A percentile compares a stretch with the other conserved stretches of the same genome.
Evolutionary conservation across 139 green algal species (phyloP).

Genomic region (Edaphochlamys debaryana): DNA sequence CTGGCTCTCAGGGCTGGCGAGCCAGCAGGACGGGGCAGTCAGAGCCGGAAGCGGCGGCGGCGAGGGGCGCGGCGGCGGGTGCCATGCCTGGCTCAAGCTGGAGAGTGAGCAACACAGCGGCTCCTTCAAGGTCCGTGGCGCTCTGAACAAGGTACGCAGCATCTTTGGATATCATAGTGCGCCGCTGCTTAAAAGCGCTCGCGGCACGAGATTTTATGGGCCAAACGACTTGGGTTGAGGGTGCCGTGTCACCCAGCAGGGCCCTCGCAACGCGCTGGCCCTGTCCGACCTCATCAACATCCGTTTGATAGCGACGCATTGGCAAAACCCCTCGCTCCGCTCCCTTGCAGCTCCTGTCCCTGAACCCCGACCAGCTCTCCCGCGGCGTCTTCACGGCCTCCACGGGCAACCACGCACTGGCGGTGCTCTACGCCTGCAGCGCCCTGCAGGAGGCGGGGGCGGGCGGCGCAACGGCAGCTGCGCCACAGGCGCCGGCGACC

Average conservation of each 20-base stretch:
- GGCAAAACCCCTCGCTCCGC: no score
- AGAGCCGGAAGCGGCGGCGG: not conserved
- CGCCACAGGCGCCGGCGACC: not conserved
- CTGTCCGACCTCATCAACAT: no score
- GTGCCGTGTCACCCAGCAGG: no score
- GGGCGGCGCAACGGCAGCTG: not conserved
- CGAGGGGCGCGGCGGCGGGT: no score
- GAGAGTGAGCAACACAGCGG: slow-evolving; percentile 65
- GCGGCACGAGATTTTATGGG: no score
- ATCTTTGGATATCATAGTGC: no score
- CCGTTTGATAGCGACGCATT: no score
- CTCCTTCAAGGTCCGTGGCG: slow-evolving; percentile 69
- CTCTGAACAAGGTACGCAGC: slow-evolving; percentile 51
- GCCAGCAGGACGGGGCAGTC: not conserved
- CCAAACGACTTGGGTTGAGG: no score
- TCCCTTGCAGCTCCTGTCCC: slow-evolving; percentile 53
- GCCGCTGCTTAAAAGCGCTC: no score
- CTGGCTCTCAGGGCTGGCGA: slow-evolving; percentile 26
- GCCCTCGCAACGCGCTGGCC: no score
- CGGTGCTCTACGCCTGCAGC: slow-evolving; percentile 62
- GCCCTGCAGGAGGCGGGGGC: not conserved
- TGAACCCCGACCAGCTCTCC: slow-evolving; percentile 35
- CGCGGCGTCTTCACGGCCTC: slow-evolving; percentile 60
- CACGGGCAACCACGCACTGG: slow-evolving; percentile 77
- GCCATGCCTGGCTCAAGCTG: slow-evolving; percentile 49